These are phyloP conservation scores for Phellopilus nigrolimitatus DNA, from an alignment of 1,284 basidiomycete genomes.

Conservation along the genomic window DNA sequence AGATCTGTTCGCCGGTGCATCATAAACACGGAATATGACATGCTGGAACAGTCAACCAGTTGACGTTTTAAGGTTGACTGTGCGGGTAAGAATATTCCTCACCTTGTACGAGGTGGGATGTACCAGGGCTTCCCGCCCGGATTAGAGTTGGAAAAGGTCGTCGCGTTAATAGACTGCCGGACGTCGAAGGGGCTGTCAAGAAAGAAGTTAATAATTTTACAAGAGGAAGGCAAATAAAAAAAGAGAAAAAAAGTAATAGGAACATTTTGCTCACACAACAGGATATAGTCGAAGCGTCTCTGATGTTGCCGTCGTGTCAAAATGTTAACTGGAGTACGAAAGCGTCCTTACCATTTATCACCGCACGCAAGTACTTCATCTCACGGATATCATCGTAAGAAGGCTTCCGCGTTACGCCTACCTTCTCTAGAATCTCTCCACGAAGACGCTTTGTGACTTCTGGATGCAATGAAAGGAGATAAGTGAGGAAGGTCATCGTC, in stretches of 20 bases:
- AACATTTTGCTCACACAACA: slow-evolving; percentile 39
- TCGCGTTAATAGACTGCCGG: slow-evolving; percentile 39
- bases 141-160: slow-evolving; percentile 40
- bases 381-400: slow-evolving; percentile 36
- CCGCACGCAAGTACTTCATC: slow-evolving; percentile 39
- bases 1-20: slow-evolving; percentile 61
- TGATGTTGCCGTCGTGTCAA: no score
- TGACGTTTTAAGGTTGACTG: not conserved
- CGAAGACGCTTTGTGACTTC: slow-evolving; percentile 32
- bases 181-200: slow-evolving; percentile 50
- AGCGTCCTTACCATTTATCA: slow-evolving; percentile 32
- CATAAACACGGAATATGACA: slow-evolving; percentile 47
- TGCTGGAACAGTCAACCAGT: not conserved
- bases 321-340: not conserved
- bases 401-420: slow-evolving; percentile 31
- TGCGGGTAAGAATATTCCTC: slow-evolving; percentile 18
- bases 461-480: slow-evolving; percentile 36
- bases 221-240: no score
- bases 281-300: slow-evolving; percentile 60
- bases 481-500: slow-evolving; percentile 34
- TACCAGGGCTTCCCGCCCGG: slow-evolving; percentile 45
- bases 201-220: no score
- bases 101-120: slow-evolving; percentile 48
- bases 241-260: no score
- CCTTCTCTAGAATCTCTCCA: slow-evolving; percentile 33